Evolutionary conservation across 129 eudicot genomes (phyloP).

Genomic region (Deinandra increscens): DNA sequence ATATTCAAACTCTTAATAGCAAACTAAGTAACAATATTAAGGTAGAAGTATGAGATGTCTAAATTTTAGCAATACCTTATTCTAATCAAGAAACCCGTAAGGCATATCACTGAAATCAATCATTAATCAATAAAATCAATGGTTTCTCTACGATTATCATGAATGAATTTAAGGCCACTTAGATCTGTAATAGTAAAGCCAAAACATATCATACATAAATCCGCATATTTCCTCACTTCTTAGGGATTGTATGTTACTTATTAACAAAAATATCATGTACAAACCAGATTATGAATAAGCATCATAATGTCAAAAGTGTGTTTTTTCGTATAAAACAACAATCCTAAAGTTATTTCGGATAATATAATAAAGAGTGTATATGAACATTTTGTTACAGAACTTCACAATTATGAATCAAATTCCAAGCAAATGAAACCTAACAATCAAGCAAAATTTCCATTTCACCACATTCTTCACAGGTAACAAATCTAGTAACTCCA

Average conservation of each 20-base stretch:
- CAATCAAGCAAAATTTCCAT: background rate
- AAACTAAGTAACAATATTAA: background rate
- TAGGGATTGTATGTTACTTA: background rate
- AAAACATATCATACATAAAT: background rate
- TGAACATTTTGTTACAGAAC: too few species aligned
- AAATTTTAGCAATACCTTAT: background rate
- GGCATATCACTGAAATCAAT: conserved; percentile 6
- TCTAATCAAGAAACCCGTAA: conserved; percentile 13
- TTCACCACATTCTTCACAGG: background rate
- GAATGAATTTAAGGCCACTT: background rate
- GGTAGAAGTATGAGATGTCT: background rate
- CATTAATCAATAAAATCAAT: too few species aligned
- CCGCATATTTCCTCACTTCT: background rate
- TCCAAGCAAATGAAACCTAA: conserved; percentile 10
- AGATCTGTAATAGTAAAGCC: conserved; percentile 9
- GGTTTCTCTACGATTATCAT: background rate
- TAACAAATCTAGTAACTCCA: background rate
- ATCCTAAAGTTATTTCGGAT: background rate
- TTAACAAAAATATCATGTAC: conserved; percentile 1
- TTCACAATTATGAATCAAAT: background rate
- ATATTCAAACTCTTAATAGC: background rate
- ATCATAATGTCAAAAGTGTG: background rate
- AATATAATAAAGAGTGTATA: background rate
- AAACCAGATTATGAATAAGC: background rate
- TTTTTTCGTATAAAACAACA: background rate